Evolutionary conservation across 495 filamentous ascomycete genomes (phyloP), one percentile per base, ranked within the genome.

Genomic region (Margaritispora aquatica): DNA sequence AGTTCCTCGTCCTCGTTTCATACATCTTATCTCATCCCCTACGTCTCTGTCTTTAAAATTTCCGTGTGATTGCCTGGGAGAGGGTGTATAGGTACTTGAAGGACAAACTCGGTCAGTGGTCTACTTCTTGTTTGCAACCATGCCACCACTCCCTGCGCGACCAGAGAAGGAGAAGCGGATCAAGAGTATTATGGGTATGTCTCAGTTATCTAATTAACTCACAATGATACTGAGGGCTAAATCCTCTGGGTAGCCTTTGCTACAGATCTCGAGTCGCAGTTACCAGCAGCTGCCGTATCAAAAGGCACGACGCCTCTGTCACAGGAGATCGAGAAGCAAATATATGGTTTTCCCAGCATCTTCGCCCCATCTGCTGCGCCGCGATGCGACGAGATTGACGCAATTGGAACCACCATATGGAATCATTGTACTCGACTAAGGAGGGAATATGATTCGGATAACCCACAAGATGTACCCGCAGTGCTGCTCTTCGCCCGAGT

Each of bases 361-460:
- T 59, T 52, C 44, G 66, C 53, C 54, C 26, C 13, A 1, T 63
- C 41, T 61, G 62, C 34, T 61, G 66, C 53, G 9, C 34, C 62
- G 2, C 67, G 53, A 36, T 59, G 68, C 55, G 63, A 66, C 24
- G 80, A 82, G 34, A 71, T 85, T n/a, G 84, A 87, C 51, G 63
- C 53, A 22, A 60, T 70, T 11, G 86, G 80, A 1, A 80, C 76
- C 7, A 72, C 71, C 27, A 68, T 91, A 22, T 92, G 88, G 88
- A 92, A 93, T 63, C 63, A 83, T 19, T 81, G 84, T 54, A 84
- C 81, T 2, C 76, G 80, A 9, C 63, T 85, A 24, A 68, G 65
- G 51, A 72, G 75, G 41, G 67, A 60, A 11, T 49, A 56, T 26
- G 59, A 63, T 29, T 53, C 51, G 1, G 56, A 62, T n/a, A 60